Percentiles rank a stretch among this genome's conserved stretches.
phyloP scores from a whole-genome alignment of 441 rosid species.

The Erodium moschatum region DNA sequence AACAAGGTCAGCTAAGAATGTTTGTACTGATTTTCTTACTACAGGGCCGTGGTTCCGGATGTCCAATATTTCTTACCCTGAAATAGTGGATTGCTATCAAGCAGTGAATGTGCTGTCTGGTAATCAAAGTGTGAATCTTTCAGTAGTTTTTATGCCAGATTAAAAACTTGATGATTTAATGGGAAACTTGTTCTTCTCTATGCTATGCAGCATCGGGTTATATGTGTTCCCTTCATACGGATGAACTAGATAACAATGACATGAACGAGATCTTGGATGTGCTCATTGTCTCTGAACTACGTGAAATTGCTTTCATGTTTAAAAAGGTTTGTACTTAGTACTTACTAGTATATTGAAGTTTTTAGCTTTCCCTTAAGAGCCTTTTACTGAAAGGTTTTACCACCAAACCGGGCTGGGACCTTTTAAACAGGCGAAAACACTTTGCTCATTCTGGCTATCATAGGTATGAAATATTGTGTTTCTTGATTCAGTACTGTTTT shows the following conservation, averaged over 20 bases:
- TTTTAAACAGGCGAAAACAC: neutral
- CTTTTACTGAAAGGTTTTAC: too few relatives aligned
- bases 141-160: neutral
- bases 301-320: neutral
- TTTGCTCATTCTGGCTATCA: neutral
- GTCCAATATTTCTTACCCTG: conserved; percentile 58
- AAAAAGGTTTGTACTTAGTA: neutral
- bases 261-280: neutral
- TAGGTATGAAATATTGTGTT: neutral
- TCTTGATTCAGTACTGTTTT: neutral
- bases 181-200: neutral
- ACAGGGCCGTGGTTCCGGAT: conserved; percentile 85
- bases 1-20: neutral
- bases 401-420: neutral
- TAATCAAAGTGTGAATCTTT: neutral
- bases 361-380: neutral
- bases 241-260: neutral
- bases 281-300: neutral
- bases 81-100: conserved; percentile 46
- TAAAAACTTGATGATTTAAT: neutral
- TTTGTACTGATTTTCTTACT: conserved; percentile 14
- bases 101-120: conserved; percentile 41
- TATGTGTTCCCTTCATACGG: neutral
- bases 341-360: neutral
- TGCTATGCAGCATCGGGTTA: neutral